Conservation (phyloP, 345 rosid species). For the Gossypium anomalum region DNA sequence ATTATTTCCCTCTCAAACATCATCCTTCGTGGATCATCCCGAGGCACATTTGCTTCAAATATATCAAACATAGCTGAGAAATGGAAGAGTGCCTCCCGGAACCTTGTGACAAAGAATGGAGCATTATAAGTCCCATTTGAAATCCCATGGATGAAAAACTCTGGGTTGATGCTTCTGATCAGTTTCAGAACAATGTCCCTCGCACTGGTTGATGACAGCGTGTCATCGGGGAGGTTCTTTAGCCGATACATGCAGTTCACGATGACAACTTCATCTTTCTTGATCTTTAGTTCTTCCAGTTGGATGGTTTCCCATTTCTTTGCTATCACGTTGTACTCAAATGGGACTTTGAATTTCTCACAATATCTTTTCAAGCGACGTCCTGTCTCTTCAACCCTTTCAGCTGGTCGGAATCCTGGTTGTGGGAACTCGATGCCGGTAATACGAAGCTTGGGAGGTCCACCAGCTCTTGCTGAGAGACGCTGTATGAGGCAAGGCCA, state of each 20-base stretch:
- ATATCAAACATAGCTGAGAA: constrained; percentile 53
- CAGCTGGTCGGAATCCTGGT: constrained; percentile 53
- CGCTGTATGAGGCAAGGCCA: constrained; percentile 61
- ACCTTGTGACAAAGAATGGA: constrained; percentile 49
- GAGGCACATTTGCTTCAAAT: constrained; percentile 41
- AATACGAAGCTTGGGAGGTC: constrained; percentile 52
- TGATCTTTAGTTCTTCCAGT: constrained; percentile 42
- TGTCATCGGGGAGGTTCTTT: constrained; percentile 49
- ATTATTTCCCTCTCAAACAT: constrained; percentile 38
- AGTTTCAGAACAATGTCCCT: constrained; percentile 42
- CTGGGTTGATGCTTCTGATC: constrained; percentile 42
- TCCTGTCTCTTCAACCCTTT: constrained; percentile 50
- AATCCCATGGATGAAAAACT: constrained; percentile 36
- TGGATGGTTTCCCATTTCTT: constrained; percentile 54
- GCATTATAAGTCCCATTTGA: constrained; percentile 44
- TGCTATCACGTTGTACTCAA: constrained; percentile 46
- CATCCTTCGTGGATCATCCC: constrained; percentile 41
- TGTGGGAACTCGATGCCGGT: constrained; percentile 53
- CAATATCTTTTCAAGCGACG: constrained; percentile 40
- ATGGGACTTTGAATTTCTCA: constrained; percentile 43
- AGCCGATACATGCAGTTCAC: constrained; percentile 38
- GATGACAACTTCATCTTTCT: constrained; percentile 35
- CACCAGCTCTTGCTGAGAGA: constrained; percentile 41
- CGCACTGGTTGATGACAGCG: constrained; percentile 36
- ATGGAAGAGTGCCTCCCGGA: constrained; percentile 55